Conservation (phyloP, 257 asterid species). For the Salvia miltiorrhiza region DNA sequence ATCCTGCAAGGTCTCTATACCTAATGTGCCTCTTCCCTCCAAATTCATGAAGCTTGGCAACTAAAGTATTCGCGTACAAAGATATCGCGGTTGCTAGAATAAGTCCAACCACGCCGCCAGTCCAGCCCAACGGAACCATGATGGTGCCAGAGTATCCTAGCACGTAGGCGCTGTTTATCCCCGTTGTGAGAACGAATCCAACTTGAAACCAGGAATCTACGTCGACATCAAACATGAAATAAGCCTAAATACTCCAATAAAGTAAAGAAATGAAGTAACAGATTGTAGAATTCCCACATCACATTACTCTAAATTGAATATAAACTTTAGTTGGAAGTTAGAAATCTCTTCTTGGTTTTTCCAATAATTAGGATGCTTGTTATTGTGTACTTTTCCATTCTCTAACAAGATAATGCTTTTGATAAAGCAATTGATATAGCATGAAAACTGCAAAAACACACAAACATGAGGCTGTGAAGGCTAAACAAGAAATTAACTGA, state of each 20-base stretch:
- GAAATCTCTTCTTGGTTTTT: neutral
- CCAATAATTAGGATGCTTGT: neutral
- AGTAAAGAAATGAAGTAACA: neutral
- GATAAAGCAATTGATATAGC: neutral
- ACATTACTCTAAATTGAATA: neutral
- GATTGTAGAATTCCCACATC: neutral
- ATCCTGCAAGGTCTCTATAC: constrained; percentile 94
- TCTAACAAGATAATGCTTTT: neutral
- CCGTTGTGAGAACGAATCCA: constrained; percentile 84
- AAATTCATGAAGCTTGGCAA: constrained; percentile 89
- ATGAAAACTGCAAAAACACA: neutral
- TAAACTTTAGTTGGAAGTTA: neutral
- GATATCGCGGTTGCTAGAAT: constrained; percentile 67
- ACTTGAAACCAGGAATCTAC: constrained; percentile 99
- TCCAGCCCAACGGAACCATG: constrained; percentile 97
- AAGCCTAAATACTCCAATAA: constrained; percentile 3
- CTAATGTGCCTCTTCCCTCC: constrained; percentile 96
- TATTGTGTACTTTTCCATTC: neutral
- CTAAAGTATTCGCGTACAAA: constrained; percentile 71
- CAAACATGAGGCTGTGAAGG: neutral
- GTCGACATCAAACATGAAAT: constrained; percentile 12
- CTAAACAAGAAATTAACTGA: neutral
- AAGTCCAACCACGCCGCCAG: constrained; percentile 88
- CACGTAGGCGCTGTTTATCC: constrained; percentile 94
- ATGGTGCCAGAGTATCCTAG: constrained; percentile 89